Base-by-base conservation (phyloP, 148 eudicot species). In the Chenopodium suecicum region DNA sequence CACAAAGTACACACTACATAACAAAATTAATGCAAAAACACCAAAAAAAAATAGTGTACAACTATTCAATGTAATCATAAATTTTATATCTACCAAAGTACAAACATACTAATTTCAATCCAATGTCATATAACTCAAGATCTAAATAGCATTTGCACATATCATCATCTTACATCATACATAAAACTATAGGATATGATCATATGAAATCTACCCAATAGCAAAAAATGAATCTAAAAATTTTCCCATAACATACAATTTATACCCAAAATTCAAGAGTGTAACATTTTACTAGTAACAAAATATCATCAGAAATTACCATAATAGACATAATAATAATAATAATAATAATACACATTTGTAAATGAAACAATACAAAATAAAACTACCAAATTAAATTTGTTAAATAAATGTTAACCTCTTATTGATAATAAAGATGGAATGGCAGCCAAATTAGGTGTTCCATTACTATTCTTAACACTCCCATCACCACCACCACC, bases 391-490 rank as follows among this genome's bases (percentile, higher is more conserved):
- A 62, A 62, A 7, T 67, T 23, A 44, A 41, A 41, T 41, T 41
- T 6, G 44, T 41, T 41, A 41, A 41, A 41, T 41, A 41, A 41
- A 10, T 8, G 13, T 88, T 82, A 89, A 74, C 90, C 80, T 87
- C 92, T 86, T 58, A 91, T 91, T 32, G 97, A 80, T 79, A 94
- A 84, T 78, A 94, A 82, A 0, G 98, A 94, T 67, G 98, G 98
- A 86, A 94, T 88, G 16, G 94, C 90, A 71, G 86, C 82, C 83
- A 92, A 84, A 74, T 92, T 88, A 9, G 95, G 91, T 1, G 67
- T 82, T 7, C 73, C 72, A 8, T 34, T 78, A 50, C 70, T 37
- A 32, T 50, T 84, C 44, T 83, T 86, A 34, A 68, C 80, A 75
- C 12, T 82, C 67, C 79, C 75, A 44, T 20, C 70, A 37, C 44